Evolutionary conservation across 2,329 filamentous ascomycete genomes (phyloP).

Genomic region (Xylariaceae sp.): DNA sequence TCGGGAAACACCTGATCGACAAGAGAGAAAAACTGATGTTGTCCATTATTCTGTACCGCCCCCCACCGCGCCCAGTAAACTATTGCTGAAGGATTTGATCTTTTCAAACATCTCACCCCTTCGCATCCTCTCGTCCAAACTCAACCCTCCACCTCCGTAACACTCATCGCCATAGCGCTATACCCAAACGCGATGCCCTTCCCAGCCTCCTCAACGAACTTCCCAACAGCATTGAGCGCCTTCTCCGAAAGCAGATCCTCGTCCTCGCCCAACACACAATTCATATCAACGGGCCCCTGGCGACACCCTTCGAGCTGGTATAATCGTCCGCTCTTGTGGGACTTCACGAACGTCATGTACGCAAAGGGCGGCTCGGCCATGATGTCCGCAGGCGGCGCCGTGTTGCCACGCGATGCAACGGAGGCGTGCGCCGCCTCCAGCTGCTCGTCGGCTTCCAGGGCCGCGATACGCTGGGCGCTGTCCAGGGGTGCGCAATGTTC

Average conservation of each 20-base stretch:
- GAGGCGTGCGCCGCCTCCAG: slow-evolving; percentile 24
- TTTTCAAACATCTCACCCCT: background rate
- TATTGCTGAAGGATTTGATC: too few species aligned
- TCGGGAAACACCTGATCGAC: too few species aligned
- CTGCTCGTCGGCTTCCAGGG: slow-evolving; percentile 11
- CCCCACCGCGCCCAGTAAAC: background rate
- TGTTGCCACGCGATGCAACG: slow-evolving; percentile 21
- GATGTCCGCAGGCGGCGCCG: slow-evolving; percentile 17
- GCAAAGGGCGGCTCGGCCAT: slow-evolving; percentile 7
- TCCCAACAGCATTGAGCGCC: slow-evolving; percentile 15
- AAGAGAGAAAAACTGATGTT: too few species aligned
- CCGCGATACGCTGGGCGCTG: slow-evolving; percentile 15
- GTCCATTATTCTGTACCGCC: background rate
- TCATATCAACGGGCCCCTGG: slow-evolving; percentile 21
- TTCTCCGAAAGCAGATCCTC: slow-evolving; percentile 26
- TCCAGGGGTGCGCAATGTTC: slow-evolving; percentile 10
- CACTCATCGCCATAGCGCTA: slow-evolving; percentile 24
- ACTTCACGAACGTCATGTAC: slow-evolving; percentile 27
- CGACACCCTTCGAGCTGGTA: slow-evolving; percentile 29
- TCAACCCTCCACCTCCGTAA: slow-evolving; percentile 35
- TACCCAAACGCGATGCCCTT: slow-evolving; percentile 16
- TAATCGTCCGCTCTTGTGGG: slow-evolving; percentile 10
- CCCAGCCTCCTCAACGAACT: slow-evolving; percentile 15
- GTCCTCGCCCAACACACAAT: slow-evolving; percentile 7
- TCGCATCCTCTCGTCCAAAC: background rate